phyloP scores from a whole-genome alignment of 2,329 filamentous ascomycete species.

The Nothophoma quercina region DNA sequence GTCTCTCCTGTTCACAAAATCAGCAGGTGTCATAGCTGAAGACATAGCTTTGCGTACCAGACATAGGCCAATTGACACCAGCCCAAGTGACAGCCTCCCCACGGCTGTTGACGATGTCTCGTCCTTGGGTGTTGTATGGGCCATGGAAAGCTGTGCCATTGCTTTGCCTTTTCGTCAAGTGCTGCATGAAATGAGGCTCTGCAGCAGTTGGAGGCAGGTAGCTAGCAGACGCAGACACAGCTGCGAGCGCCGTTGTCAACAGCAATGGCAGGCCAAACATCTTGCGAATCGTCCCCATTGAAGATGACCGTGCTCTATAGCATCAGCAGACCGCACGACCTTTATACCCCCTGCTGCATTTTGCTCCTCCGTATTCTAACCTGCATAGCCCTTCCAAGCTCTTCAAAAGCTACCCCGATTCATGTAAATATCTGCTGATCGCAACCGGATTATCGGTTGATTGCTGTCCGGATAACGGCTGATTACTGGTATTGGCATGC shows the following conservation, averaged over 20 bases:
- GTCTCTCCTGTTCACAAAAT: constrained; percentile 56
- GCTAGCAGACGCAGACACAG: constrained; percentile 24
- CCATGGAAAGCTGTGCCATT: constrained; percentile 41
- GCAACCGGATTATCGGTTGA: constrained; percentile 28
- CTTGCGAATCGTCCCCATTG: constrained; percentile 7
- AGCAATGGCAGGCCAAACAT: constrained; percentile 33
- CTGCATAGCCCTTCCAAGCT: constrained; percentile 15
- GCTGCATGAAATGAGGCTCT: constrained; percentile 28
- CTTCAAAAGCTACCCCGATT: constrained; percentile 24
- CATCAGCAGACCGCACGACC: background rate
- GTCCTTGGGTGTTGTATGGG: constrained; percentile 45
- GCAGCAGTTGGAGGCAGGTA: constrained; percentile 26
- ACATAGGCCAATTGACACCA: constrained; percentile 67
- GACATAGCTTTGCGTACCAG: constrained; percentile 24
- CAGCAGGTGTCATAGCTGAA: background rate
- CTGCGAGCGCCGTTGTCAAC: constrained; percentile 27
- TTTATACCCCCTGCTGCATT: constrained; percentile 7
- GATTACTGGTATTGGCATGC: constrained; percentile 10
- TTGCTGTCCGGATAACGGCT: constrained; percentile 26
- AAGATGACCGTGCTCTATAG: constrained; percentile 15
- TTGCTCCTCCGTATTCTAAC: constrained; percentile 7
- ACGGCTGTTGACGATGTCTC: constrained; percentile 51
- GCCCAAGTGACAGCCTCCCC: constrained; percentile 62
- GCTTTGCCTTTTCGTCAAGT: constrained; percentile 28
- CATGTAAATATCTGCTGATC: constrained; percentile 26